Evolutionary conservation across 495 filamentous ascomycete genomes (phyloP), one percentile per base, ranked within the genome.

Genomic region (Stereocaulon alpinum): DNA sequence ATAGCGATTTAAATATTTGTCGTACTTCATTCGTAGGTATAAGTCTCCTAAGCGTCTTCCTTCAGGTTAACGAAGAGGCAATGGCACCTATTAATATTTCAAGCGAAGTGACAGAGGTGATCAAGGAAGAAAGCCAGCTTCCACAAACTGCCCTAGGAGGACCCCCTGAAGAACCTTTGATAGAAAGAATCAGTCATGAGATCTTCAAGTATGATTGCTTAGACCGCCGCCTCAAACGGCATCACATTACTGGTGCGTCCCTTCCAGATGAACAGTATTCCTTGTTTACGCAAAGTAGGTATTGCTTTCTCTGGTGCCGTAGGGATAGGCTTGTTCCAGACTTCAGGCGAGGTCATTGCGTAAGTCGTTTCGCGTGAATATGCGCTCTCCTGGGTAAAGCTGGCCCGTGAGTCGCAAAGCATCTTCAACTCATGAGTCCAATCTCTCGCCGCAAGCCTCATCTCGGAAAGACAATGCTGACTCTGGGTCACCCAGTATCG

Each of bases 241-340:
- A 66, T 48, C 66, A 68, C 24, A 62, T 66, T 20, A 68, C 66
- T n/a, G 64, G 66, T 68, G 30, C 29, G 32, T 32, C 9, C 15
- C 7, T 43, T 14, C n/a, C 15, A 40, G 34, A 29, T 0, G 14
- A 20, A 2, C 18, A 50, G 7, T 6, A 49, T 44, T 22, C 17
- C 34, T 40, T 12, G 14, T 30, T 54, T 18, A 48, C 12, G 15
- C 18, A 12, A 11, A 3, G 15, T 24, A 68, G 66, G 64, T 12
- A 76, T 76, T 27, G 67, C 70, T 0, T 65, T 76, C 49, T 69
- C 70, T 40, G 70, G 69, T 6, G 73, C 69, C 1, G 67, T 76
- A 4, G 75, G 75, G 2, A 70, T 70, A 0, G 75, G 75, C 9
- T 64, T 78, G 3, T 72, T 74, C 56, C 66, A 69, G 61, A 66